Percentiles rank a stretch among this genome's conserved stretches.
phyloP scores from a whole-genome alignment of 75 land plant genomes.

The Ceratopteris richardii region DNA sequence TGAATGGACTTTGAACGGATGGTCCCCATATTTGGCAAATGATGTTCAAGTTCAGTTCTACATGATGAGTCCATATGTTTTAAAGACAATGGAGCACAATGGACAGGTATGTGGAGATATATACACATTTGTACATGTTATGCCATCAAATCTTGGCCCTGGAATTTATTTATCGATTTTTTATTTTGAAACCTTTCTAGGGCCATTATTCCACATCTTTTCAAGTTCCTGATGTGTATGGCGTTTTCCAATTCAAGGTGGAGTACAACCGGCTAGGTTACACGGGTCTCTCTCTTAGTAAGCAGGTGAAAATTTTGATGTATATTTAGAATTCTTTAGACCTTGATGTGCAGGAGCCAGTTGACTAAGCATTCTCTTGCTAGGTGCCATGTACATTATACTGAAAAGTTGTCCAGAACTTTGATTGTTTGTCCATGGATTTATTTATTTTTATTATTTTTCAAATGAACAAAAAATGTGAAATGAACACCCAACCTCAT shows the following conservation, averaged over 20 bases:
- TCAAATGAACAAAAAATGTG: too few relatives aligned
- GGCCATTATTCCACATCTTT: slow-evolving; percentile 71
- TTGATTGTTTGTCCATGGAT: too few relatives aligned
- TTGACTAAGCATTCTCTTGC: background rate
- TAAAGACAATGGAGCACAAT: slow-evolving; percentile 68
- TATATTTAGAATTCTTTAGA: background rate
- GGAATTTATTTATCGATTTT: background rate
- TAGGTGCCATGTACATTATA: too few relatives aligned
- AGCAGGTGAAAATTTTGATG: slow-evolving; percentile 50
- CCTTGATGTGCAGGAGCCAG: background rate
- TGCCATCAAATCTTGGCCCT: too few relatives aligned
- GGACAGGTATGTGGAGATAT: slow-evolving; percentile 42
- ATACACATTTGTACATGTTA: background rate
- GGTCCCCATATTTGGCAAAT: slow-evolving; percentile 87
- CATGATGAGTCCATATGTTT: slow-evolving; percentile 99
- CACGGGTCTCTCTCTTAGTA: slow-evolving; percentile 71
- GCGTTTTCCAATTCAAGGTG: slow-evolving; percentile 95
- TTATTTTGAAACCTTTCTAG: slow-evolving; percentile 19
- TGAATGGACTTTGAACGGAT: slow-evolving; percentile 89
- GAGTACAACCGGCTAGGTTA: slow-evolving; percentile 92
- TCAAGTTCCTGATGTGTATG: slow-evolving; percentile 98
- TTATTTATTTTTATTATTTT: too few relatives aligned
- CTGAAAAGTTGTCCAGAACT: too few relatives aligned
- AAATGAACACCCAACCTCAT: too few relatives aligned
- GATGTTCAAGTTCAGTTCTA: slow-evolving; percentile 98